phyloP scores from a whole-genome alignment of 768 basidiomycete genomes.

The Lactarius akahatsu region DNA sequence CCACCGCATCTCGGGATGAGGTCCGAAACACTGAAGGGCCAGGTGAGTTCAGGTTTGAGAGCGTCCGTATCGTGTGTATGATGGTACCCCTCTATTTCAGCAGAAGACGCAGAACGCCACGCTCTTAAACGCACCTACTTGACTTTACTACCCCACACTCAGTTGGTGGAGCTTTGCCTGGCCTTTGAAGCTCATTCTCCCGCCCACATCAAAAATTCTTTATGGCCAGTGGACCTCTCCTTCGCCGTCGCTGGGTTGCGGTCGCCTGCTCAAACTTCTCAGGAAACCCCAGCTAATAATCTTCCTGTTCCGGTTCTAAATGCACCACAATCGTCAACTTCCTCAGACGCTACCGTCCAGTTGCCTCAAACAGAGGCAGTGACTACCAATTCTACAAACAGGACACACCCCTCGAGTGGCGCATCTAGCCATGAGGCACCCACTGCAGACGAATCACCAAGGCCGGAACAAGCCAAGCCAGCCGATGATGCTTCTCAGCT shows the following conservation, averaged over 20 bases:
- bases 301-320: constrained; percentile 29
- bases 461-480: neutral
- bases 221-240: constrained; percentile 73
- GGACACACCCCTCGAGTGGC: neutral
- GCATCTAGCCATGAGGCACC: neutral
- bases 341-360: constrained; percentile 13
- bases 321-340: constrained; percentile 29
- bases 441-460: neutral
- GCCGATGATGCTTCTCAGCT: neutral
- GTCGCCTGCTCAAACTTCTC: constrained; percentile 29
- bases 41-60: constrained; percentile 10
- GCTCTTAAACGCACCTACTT: constrained; percentile 74
- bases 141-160: constrained; percentile 59
- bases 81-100: constrained; percentile 26
- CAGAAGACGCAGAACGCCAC: constrained; percentile 46
- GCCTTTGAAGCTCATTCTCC: constrained; percentile 69
- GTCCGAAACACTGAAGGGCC: constrained; percentile 30
- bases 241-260: constrained; percentile 57
- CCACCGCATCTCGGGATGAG: constrained; percentile 35
- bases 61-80: neutral
- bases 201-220: constrained; percentile 56
- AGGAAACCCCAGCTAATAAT: constrained; percentile 28
- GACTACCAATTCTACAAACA: neutral
- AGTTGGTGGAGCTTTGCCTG: constrained; percentile 79
- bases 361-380: constrained; percentile 32